Percentiles rank a stretch among this genome's conserved stretches.
phyloP scores from a whole-genome alignment of 352 stramenopile species.

The Saprolegnia parasitica region DNA sequence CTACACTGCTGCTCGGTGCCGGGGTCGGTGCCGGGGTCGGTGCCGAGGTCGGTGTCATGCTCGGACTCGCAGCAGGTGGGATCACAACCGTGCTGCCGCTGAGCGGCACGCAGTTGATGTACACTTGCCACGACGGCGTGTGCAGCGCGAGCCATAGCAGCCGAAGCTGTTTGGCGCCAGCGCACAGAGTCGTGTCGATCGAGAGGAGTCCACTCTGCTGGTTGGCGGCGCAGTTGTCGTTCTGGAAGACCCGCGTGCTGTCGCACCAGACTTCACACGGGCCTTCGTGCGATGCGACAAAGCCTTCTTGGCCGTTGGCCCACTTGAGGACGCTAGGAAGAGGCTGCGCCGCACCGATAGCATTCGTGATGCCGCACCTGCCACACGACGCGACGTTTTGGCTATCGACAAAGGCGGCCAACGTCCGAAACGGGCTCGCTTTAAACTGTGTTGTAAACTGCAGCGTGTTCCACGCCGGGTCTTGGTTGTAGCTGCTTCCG shows the following conservation, averaged over 20 bases:
- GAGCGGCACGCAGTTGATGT: slow-evolving; percentile 24
- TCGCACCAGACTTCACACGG: slow-evolving; percentile 53
- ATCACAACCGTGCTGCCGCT: too few species aligned
- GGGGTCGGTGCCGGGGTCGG: too few species aligned
- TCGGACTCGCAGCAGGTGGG: neutral
- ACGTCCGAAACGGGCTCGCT: too few species aligned
- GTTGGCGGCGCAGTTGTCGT: slow-evolving; percentile 42
- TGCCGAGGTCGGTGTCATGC: too few species aligned
- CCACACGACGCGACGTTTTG: neutral
- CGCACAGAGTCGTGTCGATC: slow-evolving; percentile 42
- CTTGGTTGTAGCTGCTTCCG: too few species aligned
- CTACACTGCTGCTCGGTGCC: too few species aligned
- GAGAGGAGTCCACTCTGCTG: slow-evolving; percentile 34
- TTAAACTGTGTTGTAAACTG: too few species aligned
- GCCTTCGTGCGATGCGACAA: slow-evolving; percentile 32
- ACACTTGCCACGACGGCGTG: slow-evolving; percentile 43
- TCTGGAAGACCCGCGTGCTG: slow-evolving; percentile 38
- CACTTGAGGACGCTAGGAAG: slow-evolving; percentile 31
- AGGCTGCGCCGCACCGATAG: slow-evolving; percentile 9
- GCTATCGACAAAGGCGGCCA: too few species aligned
- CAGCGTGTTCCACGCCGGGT: too few species aligned
- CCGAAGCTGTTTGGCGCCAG: slow-evolving; percentile 37
- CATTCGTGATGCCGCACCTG: slow-evolving; percentile 29
- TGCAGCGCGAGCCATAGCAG: slow-evolving; percentile 44
- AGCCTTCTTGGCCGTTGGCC: slow-evolving; percentile 32